Base-by-base conservation (phyloP, 805 yeast species). In the Saccharomycopsis malanga region DNA sequence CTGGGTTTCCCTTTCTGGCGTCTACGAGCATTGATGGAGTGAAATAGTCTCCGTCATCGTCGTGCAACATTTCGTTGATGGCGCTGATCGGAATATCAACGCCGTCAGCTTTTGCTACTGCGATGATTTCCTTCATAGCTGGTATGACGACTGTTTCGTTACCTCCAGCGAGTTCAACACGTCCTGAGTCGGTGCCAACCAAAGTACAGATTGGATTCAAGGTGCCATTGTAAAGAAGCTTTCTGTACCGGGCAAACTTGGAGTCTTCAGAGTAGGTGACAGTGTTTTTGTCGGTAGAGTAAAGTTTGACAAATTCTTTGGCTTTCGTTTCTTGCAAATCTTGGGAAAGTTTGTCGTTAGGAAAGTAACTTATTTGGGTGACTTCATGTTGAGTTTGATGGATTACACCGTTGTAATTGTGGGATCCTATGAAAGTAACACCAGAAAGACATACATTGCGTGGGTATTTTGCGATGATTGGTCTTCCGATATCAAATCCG, bases 21-120 rank as follows among this genome's bases (percentile, higher is more conserved):
- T 83, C 93, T 9, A 81, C 83, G 52, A 74, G 65, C 91, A 83
- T 83, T 3, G 88, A 81, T 2, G 91, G 91, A 44, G 72, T 70
- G 59, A 75, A 83, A 63, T 72, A 75, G 30, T 66, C 68, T 9
- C 77, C 77, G 48, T 72, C 83, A 57, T 81, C 84, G 18, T 77
- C 69, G 53, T 77, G 79, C 32, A 77, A 60, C 68, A 78, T 74
- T 40, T 57, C 52, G 23, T 74, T 67, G 50, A 75, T 75, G 18
- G 71, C 61, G n/a, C 64, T 73, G 21, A 61, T 70, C 1, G 78
- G 77, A 27, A 84, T 57, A 3, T 66, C 68, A 32, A 74, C 71
- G 0, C 86, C 86, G 49, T 81, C 89, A 7, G 85, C 76, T 44
- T 73, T 74, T 9, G 95, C 94, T 49, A 83, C 73, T 2, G 70